These are phyloP conservation scores for Rutstroemia sp. DNA, from an alignment of 2,329 filamentous ascomycete species.

Conservation along the genomic window DNA sequence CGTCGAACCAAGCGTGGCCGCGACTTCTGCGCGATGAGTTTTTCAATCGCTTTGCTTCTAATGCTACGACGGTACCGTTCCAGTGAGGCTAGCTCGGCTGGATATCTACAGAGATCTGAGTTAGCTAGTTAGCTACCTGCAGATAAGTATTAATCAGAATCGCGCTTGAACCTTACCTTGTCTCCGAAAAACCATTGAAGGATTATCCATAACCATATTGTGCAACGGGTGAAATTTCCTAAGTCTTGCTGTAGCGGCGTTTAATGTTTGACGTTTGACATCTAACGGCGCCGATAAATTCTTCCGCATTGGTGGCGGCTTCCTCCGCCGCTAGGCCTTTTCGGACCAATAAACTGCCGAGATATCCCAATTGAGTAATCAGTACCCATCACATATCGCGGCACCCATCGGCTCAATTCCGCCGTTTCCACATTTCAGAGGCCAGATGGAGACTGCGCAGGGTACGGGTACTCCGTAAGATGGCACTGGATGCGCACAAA, in stretches of 20 bases:
- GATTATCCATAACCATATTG: neutral
- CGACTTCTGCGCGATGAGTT: neutral
- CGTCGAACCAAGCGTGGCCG: neutral
- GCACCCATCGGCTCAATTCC: too few species aligned
- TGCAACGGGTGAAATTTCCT: neutral
- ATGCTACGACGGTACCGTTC: conserved; percentile 1
- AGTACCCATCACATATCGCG: too few species aligned
- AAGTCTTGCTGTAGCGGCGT: neutral
- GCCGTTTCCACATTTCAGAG: too few species aligned
- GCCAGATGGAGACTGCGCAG: too few species aligned
- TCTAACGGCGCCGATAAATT: neutral
- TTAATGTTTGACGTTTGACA: neutral
- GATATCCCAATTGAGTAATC: too few species aligned
- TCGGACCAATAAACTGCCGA: too few species aligned
- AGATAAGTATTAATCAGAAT: neutral
- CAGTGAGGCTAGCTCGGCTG: neutral
- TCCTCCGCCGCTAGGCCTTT: too few species aligned
- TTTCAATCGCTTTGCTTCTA: neutral
- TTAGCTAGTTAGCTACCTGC: neutral
- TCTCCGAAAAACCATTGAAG: neutral
- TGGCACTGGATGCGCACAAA: neutral
- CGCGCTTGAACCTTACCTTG: neutral
- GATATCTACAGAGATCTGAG: neutral
- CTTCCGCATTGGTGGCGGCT: neutral
- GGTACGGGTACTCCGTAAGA: too few species aligned